phyloP scores from a whole-genome alignment of 495 filamentous ascomycete species.

The Tetracladium setigerum region DNA sequence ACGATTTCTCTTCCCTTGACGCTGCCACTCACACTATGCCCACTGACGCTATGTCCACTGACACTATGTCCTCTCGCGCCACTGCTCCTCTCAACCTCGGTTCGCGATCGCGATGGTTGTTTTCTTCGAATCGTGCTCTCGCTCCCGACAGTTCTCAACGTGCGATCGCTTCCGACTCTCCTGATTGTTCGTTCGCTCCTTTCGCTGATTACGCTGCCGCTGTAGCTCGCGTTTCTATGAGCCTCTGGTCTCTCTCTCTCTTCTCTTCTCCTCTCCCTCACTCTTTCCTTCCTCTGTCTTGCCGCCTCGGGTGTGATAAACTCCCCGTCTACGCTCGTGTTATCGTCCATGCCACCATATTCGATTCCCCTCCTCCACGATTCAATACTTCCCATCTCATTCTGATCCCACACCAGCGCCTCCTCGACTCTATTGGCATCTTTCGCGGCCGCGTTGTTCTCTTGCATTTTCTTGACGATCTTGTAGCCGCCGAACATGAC shows the following conservation, averaged over 20 bases:
- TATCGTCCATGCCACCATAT: constrained; percentile 28
- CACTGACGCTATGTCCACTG: constrained; percentile 22
- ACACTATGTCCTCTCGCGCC: constrained; percentile 4
- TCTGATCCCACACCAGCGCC: constrained; percentile 47
- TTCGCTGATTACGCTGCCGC: constrained; percentile 25
- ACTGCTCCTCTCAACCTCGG: constrained; percentile 10
- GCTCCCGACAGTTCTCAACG: constrained; percentile 23
- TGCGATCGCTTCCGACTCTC: constrained; percentile 19
- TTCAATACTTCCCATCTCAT: constrained; percentile 52
- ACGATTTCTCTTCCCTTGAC: constrained; percentile 27
- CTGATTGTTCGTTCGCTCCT: constrained; percentile 24
- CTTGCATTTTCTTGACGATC: constrained; percentile 78
- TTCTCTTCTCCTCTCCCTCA: constrained; percentile 27
- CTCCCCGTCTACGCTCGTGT: constrained; percentile 73
- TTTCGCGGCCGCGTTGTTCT: constrained; percentile 32
- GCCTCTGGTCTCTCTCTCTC: constrained; percentile 14
- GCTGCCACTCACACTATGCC: constrained; percentile 15
- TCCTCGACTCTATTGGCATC: constrained; percentile 43
- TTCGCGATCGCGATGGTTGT: constrained; percentile 1
- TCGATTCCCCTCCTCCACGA: constrained; percentile 82
- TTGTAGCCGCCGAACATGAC: constrained; percentile 95
- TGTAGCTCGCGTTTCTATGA: constrained; percentile 1
- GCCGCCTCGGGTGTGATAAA: constrained; percentile 76
- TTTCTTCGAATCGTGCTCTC: constrained; percentile 16
- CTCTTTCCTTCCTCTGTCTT: constrained; percentile 36